Conservation (phyloP, 441 rosid genomes). For the Brassica balearica region DNA sequence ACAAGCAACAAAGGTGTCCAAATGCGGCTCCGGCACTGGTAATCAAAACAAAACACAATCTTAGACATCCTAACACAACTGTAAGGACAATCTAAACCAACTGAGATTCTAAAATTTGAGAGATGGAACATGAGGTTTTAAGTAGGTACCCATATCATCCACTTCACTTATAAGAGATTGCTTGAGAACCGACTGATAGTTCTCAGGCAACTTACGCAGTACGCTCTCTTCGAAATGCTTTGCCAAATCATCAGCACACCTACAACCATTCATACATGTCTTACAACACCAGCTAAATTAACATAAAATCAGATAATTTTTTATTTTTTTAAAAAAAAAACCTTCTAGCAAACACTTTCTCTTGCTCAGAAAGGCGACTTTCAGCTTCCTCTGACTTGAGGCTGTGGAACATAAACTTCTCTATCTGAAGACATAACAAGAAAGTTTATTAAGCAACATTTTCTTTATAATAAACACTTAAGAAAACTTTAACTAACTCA, state of each 20-base stretch:
- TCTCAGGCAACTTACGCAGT: too few relatives aligned
- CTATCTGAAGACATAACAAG: conserved; percentile 47
- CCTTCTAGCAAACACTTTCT: conserved; percentile 72
- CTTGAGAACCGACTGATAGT: too few relatives aligned
- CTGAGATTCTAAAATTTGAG: neutral
- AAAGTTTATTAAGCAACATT: neutral
- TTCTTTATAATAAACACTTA: neutral
- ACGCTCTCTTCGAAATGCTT: too few relatives aligned
- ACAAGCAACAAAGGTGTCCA: conserved; percentile 75
- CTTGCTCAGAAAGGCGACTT: conserved; percentile 64
- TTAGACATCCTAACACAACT: neutral
- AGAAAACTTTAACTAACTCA: neutral
- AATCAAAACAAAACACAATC: neutral
- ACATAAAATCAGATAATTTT: too few relatives aligned
- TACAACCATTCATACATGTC: too few relatives aligned
- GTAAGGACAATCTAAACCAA: neutral
- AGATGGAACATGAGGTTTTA: neutral
- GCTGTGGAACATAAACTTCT: conserved; percentile 72
- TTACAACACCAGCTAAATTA: too few relatives aligned
- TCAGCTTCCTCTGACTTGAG: conserved; percentile 57
- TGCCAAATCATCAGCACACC: too few relatives aligned
- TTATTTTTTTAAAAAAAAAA: conserved; percentile 17
- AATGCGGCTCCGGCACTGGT: conserved; percentile 65
- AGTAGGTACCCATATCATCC: conserved; percentile 80
- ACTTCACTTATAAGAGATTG: conserved; percentile 56